phyloP scores from a whole-genome alignment of 148 eudicot genomes.

The Hydrangea macrophylla region DNA sequence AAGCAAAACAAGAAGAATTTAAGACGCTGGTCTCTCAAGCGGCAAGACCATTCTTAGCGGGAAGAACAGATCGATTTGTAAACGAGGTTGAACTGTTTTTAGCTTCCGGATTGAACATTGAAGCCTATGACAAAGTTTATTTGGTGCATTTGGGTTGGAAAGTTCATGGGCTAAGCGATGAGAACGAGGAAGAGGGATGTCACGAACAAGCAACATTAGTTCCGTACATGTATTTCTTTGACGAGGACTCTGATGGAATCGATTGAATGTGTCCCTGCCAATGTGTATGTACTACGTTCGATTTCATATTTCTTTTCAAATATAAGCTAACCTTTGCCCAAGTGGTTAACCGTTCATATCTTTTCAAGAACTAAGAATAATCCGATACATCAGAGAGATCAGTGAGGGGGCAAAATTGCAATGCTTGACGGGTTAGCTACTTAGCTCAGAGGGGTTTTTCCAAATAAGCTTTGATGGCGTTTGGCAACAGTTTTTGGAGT shows the following conservation, averaged over 20 bases:
- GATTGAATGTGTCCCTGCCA: too few relatives aligned
- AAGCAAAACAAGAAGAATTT: slow-evolving; percentile 49
- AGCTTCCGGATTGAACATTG: slow-evolving; percentile 66
- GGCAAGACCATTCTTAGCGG: slow-evolving; percentile 62
- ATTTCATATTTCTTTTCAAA: too few relatives aligned
- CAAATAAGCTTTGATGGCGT: too few relatives aligned
- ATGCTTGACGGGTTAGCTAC: too few relatives aligned
- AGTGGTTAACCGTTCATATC: too few relatives aligned
- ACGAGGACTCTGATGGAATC: slow-evolving; percentile 51
- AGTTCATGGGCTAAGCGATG: slow-evolving; percentile 30
- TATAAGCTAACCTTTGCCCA: too few relatives aligned
- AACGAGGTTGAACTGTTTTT: slow-evolving; percentile 69
- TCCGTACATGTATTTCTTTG: slow-evolving; percentile 46
- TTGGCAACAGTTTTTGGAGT: too few relatives aligned
- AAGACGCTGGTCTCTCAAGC: slow-evolving; percentile 50
- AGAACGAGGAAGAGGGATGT: slow-evolving; percentile 27
- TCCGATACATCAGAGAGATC: too few relatives aligned
- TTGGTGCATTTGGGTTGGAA: slow-evolving; percentile 58
- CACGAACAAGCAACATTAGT: slow-evolving; percentile 21
- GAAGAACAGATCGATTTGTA: slow-evolving; percentile 67
- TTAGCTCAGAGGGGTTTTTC: too few relatives aligned
- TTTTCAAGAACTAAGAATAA: too few relatives aligned
- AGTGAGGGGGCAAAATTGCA: too few relatives aligned
- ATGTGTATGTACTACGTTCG: too few relatives aligned
- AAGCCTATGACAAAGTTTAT: slow-evolving; percentile 71